Percentiles rank a stretch among this genome's conserved stretches.
Conservation (phyloP, 2,329 filamentous ascomycete species). For the Venturiaceae sp. region DNA sequence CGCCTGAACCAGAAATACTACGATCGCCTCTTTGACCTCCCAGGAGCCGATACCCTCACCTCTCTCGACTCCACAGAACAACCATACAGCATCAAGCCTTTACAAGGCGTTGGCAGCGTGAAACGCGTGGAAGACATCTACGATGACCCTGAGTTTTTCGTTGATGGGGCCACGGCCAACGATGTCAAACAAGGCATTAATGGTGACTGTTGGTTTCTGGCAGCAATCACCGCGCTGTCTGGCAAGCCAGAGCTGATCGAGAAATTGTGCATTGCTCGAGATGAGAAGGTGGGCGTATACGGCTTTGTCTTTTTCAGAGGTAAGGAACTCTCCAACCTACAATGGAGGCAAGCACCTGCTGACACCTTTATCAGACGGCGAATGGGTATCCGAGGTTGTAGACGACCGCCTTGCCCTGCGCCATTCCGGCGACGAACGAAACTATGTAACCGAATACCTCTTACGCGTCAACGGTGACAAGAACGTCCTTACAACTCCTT, state of each 20-base stretch:
- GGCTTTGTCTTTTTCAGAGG: slow-evolving; percentile 75
- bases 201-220: slow-evolving; percentile 82
- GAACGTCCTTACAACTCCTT: slow-evolving; percentile 46
- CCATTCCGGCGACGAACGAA: slow-evolving; percentile 44
- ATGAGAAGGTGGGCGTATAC: slow-evolving; percentile 69
- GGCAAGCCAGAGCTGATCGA: slow-evolving; percentile 66
- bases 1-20: slow-evolving; percentile 10
- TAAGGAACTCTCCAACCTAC: slow-evolving; percentile 16
- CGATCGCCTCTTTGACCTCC: slow-evolving; percentile 7
- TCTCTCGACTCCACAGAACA: slow-evolving; percentile 1
- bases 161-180: slow-evolving; percentile 55
- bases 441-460: slow-evolving; percentile 9
- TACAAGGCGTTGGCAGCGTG: slow-evolving; percentile 8
- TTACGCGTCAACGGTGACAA: slow-evolving; percentile 14
- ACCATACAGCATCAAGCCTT: slow-evolving; percentile 3
- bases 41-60: slow-evolving; percentile 1
- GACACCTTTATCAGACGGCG: slow-evolving; percentile 45
- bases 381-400: slow-evolving; percentile 85
- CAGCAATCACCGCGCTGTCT: slow-evolving; percentile 66
- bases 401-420: slow-evolving; percentile 83
- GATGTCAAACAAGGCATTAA: slow-evolving; percentile 71
- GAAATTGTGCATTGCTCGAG: slow-evolving; percentile 60
- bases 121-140: slow-evolving; percentile 11
- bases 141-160: slow-evolving; percentile 10
- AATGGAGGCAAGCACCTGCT: not conserved